Conservation (phyloP, 257 asterid genomes). For the Plectranthus barbatus region DNA sequence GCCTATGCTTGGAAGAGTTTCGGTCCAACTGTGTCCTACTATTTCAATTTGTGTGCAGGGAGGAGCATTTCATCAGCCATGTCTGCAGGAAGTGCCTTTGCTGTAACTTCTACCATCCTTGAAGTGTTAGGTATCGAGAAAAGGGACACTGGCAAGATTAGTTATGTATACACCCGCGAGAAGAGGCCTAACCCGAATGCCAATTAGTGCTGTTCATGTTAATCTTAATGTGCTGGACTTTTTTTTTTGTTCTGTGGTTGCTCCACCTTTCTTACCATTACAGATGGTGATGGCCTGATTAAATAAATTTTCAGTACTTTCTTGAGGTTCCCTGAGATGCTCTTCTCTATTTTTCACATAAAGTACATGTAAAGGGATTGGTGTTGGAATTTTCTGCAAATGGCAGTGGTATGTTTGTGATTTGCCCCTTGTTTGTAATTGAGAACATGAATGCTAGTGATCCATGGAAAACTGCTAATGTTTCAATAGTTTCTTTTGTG, state of each 20-base stretch:
- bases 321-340: conserved; percentile 2
- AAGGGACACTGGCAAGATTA: conserved; percentile 69
- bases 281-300: conserved; percentile 10
- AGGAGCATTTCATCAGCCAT: conserved; percentile 71
- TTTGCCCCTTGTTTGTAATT: too few relatives aligned
- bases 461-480: too few relatives aligned
- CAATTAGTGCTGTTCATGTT: conserved; percentile 23
- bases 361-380: conserved; percentile 11
- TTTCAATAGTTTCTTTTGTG: too few relatives aligned
- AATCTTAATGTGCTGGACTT: conserved; percentile 15
- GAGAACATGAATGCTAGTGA: too few relatives aligned
- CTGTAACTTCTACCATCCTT: conserved; percentile 58
- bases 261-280: conserved; percentile 2
- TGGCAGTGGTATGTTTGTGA: neutral
- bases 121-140: conserved; percentile 71
- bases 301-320: conserved; percentile 14
- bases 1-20: neutral
- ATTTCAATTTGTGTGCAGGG: conserved; percentile 28
- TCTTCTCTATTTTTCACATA: conserved; percentile 10
- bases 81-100: conserved; percentile 78
- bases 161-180: conserved; percentile 68
- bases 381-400: conserved; percentile 3
- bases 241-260: conserved; percentile 21
- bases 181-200: conserved; percentile 50
- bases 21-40: neutral